Percentiles rank a stretch among this genome's conserved stretches.
These are phyloP conservation scores for Termitomyces heimii DNA, from an alignment of 768 basidiomycete genomes.

Conservation along the genomic window DNA sequence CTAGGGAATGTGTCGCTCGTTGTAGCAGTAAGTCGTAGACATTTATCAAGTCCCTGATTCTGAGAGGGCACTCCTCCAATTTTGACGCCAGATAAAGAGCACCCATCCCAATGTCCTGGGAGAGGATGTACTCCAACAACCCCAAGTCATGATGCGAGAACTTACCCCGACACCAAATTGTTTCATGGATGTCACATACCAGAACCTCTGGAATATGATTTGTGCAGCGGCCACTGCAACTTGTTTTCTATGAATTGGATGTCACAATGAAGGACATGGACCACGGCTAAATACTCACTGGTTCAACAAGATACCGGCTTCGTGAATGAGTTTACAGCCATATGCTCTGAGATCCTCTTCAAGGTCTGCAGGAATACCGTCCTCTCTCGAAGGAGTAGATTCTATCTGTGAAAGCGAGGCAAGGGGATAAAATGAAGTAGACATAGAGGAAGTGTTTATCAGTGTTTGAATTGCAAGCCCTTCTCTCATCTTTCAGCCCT, in stretches of 20 bases:
- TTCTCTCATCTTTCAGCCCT: neutral
- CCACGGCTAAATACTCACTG: conserved; percentile 49
- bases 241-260: conserved; percentile 64
- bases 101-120: conserved; percentile 85
- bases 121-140: neutral
- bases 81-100: conserved; percentile 85
- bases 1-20: conserved; percentile 51
- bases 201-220: conserved; percentile 94
- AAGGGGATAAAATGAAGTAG: conserved; percentile 64
- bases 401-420: conserved; percentile 77
- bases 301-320: conserved; percentile 86
- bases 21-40: conserved; percentile 88
- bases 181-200: conserved; percentile 92
- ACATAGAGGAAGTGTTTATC: conserved; percentile 25
- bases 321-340: conserved; percentile 92
- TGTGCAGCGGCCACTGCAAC: conserved; percentile 96
- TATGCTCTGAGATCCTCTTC: conserved; percentile 88
- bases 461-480: conserved; percentile 6
- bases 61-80: conserved; percentile 85
- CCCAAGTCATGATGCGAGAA: conserved; percentile 10
- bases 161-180: conserved; percentile 91
- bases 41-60: conserved; percentile 93
- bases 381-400: conserved; percentile 72
- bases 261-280: conserved; percentile 4
- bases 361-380: conserved; percentile 74